A percentile compares a stretch with the other conserved stretches of the same genome.
These are phyloP conservation scores for Nemania abortiva DNA, from an alignment of 2,329 filamentous ascomycete species.

Conservation along the genomic window DNA sequence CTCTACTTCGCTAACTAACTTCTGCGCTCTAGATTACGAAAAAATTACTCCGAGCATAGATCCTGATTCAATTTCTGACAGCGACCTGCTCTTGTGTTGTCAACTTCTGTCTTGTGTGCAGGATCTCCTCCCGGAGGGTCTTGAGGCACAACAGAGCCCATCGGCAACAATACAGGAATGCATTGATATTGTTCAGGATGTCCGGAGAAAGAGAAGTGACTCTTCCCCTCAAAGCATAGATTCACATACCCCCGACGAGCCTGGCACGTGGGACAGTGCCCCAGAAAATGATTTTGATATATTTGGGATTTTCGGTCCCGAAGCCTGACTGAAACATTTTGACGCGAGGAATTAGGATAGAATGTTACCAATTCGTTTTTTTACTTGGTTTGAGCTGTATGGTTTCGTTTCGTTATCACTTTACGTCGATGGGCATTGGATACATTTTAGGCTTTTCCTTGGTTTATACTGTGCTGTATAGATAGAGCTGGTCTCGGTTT, in stretches of 20 bases:
- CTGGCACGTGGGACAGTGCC: background rate
- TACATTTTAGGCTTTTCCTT: background rate
- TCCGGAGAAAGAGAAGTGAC: background rate
- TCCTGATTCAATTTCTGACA: background rate
- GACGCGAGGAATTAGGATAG: constrained; percentile 14
- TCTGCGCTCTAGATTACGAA: background rate
- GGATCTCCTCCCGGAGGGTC: background rate
- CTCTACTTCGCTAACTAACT: background rate
- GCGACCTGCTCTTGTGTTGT: constrained; percentile 4
- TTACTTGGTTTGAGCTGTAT: too few relatives aligned
- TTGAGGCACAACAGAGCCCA: background rate
- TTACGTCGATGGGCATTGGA: background rate
- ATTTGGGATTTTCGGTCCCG: background rate
- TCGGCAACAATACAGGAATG: constrained; percentile 13
- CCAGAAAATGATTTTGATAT: background rate
- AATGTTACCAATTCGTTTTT: background rate
- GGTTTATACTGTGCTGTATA: background rate
- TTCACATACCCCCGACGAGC: background rate
- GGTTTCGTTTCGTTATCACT: background rate
- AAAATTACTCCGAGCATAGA: background rate
- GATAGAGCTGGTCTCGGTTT: background rate
- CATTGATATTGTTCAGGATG: background rate
- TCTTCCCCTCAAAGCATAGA: background rate
- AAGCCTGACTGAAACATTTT: background rate
- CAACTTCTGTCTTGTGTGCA: constrained; percentile 15